Percentiles rank a stretch among this genome's conserved stretches.
Evolutionary conservation across 306 rosid species (phyloP).

Genomic region (Heteromeles arbutifolia): DNA sequence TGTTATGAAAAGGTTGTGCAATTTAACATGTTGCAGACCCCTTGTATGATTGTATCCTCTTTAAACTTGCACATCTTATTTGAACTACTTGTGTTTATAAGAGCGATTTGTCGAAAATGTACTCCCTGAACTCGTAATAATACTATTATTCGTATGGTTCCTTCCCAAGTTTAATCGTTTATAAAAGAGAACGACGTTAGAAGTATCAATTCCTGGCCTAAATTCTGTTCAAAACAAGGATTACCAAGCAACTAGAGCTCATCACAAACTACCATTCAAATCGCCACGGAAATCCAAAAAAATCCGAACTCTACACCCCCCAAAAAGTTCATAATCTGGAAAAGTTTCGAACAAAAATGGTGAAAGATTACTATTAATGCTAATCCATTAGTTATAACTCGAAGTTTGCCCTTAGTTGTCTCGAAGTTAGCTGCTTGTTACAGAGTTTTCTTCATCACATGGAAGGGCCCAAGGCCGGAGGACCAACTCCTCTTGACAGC

Average conservation of each 20-base stretch:
- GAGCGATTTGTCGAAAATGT: background rate
- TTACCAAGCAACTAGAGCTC: background rate
- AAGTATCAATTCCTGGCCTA: background rate
- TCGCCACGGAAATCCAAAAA: background rate
- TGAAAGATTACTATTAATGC: too few species aligned
- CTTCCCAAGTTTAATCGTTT: background rate
- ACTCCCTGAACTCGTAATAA: too few species aligned
- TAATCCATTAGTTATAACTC: too few species aligned
- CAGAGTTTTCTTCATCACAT: background rate
- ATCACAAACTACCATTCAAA: background rate
- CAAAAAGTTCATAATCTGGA: background rate
- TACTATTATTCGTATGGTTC: too few species aligned
- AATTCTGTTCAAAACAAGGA: background rate
- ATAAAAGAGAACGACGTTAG: background rate
- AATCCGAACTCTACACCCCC: background rate
- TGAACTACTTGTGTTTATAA: background rate
- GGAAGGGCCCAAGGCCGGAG: background rate
- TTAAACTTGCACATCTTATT: background rate
- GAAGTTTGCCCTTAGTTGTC: too few species aligned
- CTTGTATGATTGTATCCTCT: background rate
- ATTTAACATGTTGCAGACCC: background rate
- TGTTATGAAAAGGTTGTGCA: background rate
- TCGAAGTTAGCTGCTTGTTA: too few species aligned
- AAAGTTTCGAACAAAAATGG: background rate
- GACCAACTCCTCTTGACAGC: conserved; percentile 24